A percentile compares a stretch with the other conserved stretches of the same genome.
These are phyloP conservation scores for Durusdinium trenchii DNA, from an alignment of 73 alveolate genomes.

Conservation along the genomic window DNA sequence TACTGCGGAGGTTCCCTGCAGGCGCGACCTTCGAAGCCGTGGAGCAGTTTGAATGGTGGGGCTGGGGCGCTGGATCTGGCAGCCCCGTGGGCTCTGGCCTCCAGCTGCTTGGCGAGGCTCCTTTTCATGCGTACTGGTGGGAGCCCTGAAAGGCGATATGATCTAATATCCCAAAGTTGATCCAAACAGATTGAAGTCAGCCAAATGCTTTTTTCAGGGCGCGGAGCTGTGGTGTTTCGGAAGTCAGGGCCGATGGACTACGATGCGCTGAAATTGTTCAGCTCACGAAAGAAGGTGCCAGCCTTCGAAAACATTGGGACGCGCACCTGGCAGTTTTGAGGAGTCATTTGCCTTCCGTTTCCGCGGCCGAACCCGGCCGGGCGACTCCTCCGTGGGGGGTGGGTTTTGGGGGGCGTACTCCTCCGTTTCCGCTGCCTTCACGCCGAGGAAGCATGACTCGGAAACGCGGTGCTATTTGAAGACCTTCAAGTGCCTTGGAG, in stretches of 20 bases:
- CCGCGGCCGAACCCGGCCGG: too few relatives aligned
- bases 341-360: not conserved
- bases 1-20: slow-evolving; percentile 36
- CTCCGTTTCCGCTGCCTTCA: not conserved
- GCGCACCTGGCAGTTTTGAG: too few relatives aligned
- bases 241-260: not conserved
- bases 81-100: slow-evolving; percentile 24
- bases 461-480: slow-evolving; percentile 39
- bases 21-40: slow-evolving; percentile 47
- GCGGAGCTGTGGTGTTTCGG: not conserved
- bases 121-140: too few relatives aligned
- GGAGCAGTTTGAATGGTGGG: slow-evolving; percentile 77
- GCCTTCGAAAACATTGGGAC: too few relatives aligned
- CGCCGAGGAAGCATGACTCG: slow-evolving; percentile 69
- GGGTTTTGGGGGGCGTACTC: not conserved
- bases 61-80: slow-evolving; percentile 51
- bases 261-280: too few relatives aligned
- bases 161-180: not conserved
- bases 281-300: too few relatives aligned
- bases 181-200: not conserved
- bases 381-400: too few relatives aligned
- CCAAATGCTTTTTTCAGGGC: not conserved
- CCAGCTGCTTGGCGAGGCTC: too few relatives aligned
- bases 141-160: slow-evolving; percentile 8
- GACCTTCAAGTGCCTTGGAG: slow-evolving; percentile 15